Percentiles rank a stretch among this genome's conserved stretches.
Conservation (phyloP, 306 rosid genomes). For the Carpinus fangiana region DNA sequence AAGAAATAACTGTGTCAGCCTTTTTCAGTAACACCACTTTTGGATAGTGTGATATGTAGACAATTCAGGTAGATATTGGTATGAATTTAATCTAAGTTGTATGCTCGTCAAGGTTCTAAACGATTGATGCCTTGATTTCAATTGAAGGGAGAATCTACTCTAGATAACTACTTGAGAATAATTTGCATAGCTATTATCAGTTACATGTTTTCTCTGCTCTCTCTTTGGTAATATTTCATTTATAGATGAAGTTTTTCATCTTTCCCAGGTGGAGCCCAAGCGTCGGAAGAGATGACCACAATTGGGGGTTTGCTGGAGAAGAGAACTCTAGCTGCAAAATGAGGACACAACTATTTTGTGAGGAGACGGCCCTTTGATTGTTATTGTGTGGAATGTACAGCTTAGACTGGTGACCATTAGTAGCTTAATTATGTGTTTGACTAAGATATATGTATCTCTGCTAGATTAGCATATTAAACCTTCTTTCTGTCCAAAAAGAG, state of each 20-base stretch:
- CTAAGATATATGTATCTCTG: conserved; percentile 39
- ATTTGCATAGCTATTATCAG: not conserved
- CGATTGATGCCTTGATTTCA: too few relatives aligned
- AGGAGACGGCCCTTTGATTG: conserved; percentile 26
- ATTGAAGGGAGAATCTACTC: too few relatives aligned
- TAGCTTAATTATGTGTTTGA: conserved; percentile 36
- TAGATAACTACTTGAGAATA: not conserved
- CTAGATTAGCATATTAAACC: conserved; percentile 31
- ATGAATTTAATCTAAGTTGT: too few relatives aligned
- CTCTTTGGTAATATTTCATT: not conserved
- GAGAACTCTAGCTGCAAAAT: conserved; percentile 9
- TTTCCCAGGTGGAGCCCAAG: conserved; percentile 69
- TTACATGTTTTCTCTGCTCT: not conserved
- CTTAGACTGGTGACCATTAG: conserved; percentile 39
- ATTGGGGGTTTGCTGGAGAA: conserved; percentile 8
- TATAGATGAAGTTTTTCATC: conserved; percentile 1
- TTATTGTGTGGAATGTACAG: conserved; percentile 42
- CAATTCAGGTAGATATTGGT: too few relatives aligned
- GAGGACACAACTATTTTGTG: not conserved
- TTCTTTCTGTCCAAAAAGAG: conserved; percentile 18
- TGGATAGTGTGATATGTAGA: too few relatives aligned
- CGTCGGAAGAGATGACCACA: conserved; percentile 62
- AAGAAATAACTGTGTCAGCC: too few relatives aligned
- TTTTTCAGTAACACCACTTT: too few relatives aligned
- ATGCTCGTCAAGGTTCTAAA: too few relatives aligned